Evolutionary conservation across 768 basidiomycete genomes (phyloP), one percentile per base, ranked within the genome.

Genomic region (Mycena polygramma): DNA sequence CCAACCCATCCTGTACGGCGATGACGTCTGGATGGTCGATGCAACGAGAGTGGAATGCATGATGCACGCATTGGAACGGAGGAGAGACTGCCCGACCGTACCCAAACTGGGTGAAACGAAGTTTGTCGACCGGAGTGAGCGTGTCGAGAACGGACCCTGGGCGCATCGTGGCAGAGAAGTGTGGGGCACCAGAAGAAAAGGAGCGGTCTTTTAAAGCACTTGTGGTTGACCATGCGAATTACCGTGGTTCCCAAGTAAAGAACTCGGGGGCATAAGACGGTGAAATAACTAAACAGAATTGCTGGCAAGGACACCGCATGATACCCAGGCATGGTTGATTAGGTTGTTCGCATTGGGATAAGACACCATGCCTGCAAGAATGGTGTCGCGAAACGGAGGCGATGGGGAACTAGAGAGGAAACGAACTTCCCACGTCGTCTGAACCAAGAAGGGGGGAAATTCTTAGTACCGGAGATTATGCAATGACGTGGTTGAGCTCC

Each of bases 31-130:
- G 87, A 39, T 81, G 79, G 17, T 68, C 66, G n/a, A 71, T 74
- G 30, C 85, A 87, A 68, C 87, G 83, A 63, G 78, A 78, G 59
- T 84, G 83, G 75, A 91, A 89, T 22, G 89, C 89, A 67, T 88
- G 86, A 73, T 90, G 89, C 41, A 90, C 81, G 73, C 85, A 87
- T 70, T 77, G 76, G 77, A 87, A 89, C 11, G 87, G 84, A 24
- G 78, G 72, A 39, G 75, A 37, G 43, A 78, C 75, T 14, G 75
- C 75, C 60, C 79, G 72, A 45, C 87, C 88, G 49, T 83, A 78
- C 46, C 87, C 86, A 70, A 83, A 87, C 65, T 81, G 80, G 62
- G 75, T 72, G 78, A 89, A 89, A 62, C 81, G 81, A 54, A 76
- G 78, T 73, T 81, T 78, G 76, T 87, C 87, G 14, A 80, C 74